A percentile compares a stretch with the other conserved stretches of the same genome.
Evolutionary conservation across 331 rosid species (phyloP).

Genomic region (Dryas integrifolia): DNA sequence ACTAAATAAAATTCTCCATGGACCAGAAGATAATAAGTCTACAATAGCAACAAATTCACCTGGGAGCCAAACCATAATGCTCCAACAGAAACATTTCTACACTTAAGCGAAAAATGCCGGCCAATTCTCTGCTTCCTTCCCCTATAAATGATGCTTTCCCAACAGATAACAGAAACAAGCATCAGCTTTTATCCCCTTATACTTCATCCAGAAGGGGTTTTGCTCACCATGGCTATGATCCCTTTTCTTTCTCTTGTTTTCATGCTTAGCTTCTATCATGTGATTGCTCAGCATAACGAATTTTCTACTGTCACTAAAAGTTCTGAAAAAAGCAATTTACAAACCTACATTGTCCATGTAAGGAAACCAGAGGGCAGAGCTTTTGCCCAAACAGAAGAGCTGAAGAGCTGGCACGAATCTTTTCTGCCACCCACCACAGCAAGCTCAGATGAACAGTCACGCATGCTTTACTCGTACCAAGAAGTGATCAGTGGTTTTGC

Average conservation of each 20-base stretch:
- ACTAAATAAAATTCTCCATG: conserved; percentile 20
- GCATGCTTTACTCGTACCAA: conserved; percentile 48
- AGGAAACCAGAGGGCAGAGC: conserved; percentile 38
- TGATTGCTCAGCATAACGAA: conserved; percentile 32
- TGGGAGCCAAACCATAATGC: not conserved
- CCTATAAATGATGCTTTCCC: conserved; percentile 21
- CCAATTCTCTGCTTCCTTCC: conserved; percentile 10
- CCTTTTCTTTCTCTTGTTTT: conserved; percentile 35
- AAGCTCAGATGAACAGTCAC: conserved; percentile 40
- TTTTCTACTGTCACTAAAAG: conserved; percentile 3
- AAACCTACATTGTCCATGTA: conserved; percentile 67
- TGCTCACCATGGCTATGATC: conserved; percentile 43
- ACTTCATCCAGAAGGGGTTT: conserved; percentile 20
- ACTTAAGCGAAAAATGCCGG: conserved; percentile 25
- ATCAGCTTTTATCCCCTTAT: conserved; percentile 15
- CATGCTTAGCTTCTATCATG: conserved; percentile 29
- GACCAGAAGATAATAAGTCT: conserved; percentile 13
- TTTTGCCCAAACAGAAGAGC: conserved; percentile 37
- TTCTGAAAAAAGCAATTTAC: conserved; percentile 24
- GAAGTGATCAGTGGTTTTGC: conserved; percentile 67
- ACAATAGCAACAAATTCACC: conserved; percentile 2
- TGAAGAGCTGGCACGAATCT: conserved; percentile 57
- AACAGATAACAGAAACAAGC: not conserved
- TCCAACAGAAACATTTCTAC: conserved; percentile 12
- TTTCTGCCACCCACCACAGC: conserved; percentile 46